Base-by-base conservation (phyloP, 139 green algal species). In the Edaphochlamys debaryana region DNA sequence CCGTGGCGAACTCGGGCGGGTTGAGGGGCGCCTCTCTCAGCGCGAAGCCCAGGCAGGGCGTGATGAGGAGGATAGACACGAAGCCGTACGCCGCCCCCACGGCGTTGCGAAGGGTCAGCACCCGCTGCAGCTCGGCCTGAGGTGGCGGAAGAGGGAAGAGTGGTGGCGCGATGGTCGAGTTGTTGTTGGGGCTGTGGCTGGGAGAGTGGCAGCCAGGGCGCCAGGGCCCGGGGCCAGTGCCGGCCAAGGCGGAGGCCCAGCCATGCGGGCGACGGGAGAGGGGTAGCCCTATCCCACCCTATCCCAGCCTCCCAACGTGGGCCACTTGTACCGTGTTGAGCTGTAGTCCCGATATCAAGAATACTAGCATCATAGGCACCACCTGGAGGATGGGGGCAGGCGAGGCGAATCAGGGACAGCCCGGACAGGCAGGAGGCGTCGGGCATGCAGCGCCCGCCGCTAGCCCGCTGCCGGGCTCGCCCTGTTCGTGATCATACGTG, bases 281-380 rank as follows among this genome's bases (percentile, higher is more conserved):
- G 22, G 6, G 54, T 19, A 32, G 23, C 17, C 54, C 17, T 19
- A 63, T 63, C 54, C 54, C 54, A 29, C 20, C 54, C 29, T 9
- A 29, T 32, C 54, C 5, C 13, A 5, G 6, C 32, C 27, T 66
- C 58, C 32, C 58, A 32, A 27, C 58, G 58, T 29, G 15, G 32
- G 22, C 19, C 11, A 66, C 50, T 29, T 58, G 6, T 2, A 22
- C 50, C 0, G 90, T 94, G 4, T 92, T 90, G 0, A 96, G 89
- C 45, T 85, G 84, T 9, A 94, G 80, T n/a, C 93, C 93, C 1
- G 87, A 91, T n/a, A 96, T 91, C 0, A 96, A 67, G 77, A 93
- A 93, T 29, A 93, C 87, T 2, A 89, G 67, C 36, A 67, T 67
- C 32, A 91, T 88, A 54, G 83, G 50, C 4, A 87, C n/a, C n/a